Conservation (phyloP, 2,329 filamentous ascomycete genomes). For the Rhinocladiella similis region DNA sequence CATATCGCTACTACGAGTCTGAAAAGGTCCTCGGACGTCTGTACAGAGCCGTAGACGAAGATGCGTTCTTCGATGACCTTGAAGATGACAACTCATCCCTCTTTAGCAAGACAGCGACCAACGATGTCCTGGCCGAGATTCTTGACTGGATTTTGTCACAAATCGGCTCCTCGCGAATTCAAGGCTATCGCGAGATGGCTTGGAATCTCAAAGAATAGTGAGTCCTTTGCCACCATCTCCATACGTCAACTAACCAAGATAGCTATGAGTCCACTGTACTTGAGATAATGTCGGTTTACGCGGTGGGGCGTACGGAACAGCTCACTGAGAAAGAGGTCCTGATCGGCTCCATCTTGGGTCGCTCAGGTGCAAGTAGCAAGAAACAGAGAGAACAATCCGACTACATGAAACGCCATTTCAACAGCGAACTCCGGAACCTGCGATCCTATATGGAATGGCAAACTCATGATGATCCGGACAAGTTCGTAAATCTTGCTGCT, state of each 20-base stretch:
- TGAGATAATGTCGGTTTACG: slow-evolving; percentile 49
- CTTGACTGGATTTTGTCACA: slow-evolving; percentile 25
- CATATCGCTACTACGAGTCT: slow-evolving; percentile 64
- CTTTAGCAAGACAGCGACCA: slow-evolving; percentile 26
- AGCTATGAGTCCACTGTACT: slow-evolving; percentile 51
- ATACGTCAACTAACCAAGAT: slow-evolving; percentile 1
- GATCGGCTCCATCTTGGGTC: slow-evolving; percentile 57
- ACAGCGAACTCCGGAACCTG: slow-evolving; percentile 36
- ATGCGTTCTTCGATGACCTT: slow-evolving; percentile 33
- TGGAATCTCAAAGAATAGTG: neutral
- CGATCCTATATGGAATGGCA: slow-evolving; percentile 8
- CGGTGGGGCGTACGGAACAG: slow-evolving; percentile 41
- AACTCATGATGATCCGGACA: neutral
- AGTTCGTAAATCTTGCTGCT: slow-evolving; percentile 8
- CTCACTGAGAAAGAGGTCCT: slow-evolving; percentile 58
- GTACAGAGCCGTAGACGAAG: slow-evolving; percentile 73
- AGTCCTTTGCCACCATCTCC: neutral
- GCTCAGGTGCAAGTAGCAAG: slow-evolving; percentile 40
- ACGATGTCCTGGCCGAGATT: slow-evolving; percentile 16
- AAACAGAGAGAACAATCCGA: slow-evolving; percentile 43
- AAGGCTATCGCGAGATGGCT: slow-evolving; percentile 21
- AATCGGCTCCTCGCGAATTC: slow-evolving; percentile 15
- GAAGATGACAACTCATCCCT: slow-evolving; percentile 21
- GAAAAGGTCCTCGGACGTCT: slow-evolving; percentile 68
- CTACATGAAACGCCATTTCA: slow-evolving; percentile 42